Evolutionary conservation across 345 rosid species (phyloP).

Genomic region (Noccaea caerulescens): DNA sequence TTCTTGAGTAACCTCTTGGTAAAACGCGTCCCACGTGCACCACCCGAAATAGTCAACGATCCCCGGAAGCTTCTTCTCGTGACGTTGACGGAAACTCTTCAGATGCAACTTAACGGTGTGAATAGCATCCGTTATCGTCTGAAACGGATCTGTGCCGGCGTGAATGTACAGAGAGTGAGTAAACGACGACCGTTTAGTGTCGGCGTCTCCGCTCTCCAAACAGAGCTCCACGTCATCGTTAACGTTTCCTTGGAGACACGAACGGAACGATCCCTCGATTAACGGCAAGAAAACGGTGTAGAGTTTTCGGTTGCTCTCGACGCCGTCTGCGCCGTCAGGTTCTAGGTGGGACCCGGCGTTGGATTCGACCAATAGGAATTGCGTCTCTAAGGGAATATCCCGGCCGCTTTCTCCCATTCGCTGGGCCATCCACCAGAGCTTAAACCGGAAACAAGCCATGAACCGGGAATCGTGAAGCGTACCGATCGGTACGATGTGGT

Average conservation of each 20-base stretch:
- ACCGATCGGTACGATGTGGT: conserved; percentile 74
- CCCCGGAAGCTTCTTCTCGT: conserved; percentile 87
- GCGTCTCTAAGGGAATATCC: conserved; percentile 85
- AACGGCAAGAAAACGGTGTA: conserved; percentile 91
- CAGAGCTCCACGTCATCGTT: conserved; percentile 83
- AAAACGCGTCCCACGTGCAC: conserved; percentile 99
- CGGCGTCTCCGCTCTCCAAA: conserved; percentile 85
- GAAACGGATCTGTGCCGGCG: conserved; percentile 82
- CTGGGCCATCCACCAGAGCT: conserved; percentile 99
- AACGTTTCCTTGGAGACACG: conserved; percentile 72
- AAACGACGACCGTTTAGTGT: conserved; percentile 66
- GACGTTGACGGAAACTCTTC: conserved; percentile 80
- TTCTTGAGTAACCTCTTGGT: conserved; percentile 91
- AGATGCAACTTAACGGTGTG: conserved; percentile 68
- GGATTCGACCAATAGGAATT: conserved; percentile 74
- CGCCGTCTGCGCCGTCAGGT: conserved; percentile 56
- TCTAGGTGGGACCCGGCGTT: conserved; percentile 79
- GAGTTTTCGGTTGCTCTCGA: conserved; percentile 59
- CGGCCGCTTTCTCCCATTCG: conserved; percentile 78
- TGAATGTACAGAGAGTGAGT: conserved; percentile 67
- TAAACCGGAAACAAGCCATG: conserved; percentile 91
- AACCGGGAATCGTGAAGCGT: conserved; percentile 73
- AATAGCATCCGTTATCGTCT: conserved; percentile 71
- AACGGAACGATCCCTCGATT: conserved; percentile 81
- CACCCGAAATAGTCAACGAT: conserved; percentile 86